These are phyloP conservation scores for Yamadazyma oceani DNA, from an alignment of 1,139 yeast species.

Conservation along the genomic window DNA sequence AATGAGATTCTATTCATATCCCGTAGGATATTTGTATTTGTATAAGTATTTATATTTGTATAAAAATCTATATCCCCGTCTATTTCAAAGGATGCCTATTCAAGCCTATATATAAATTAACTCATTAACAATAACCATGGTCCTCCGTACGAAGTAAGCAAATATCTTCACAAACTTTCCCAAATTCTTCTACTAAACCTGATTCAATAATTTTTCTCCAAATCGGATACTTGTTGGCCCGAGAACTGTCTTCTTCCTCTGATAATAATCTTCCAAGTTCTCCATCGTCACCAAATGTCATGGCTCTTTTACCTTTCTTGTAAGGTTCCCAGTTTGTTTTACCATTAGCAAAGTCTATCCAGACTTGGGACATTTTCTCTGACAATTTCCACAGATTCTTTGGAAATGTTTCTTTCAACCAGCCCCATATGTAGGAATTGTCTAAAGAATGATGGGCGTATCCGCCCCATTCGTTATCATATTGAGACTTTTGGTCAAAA, in stretches of 20 bases:
- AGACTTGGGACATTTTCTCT: constrained; percentile 6
- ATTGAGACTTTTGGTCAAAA: constrained; percentile 11
- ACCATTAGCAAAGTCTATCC: constrained; percentile 18
- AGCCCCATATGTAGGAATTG: constrained; percentile 16
- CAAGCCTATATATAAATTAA: too few species aligned
- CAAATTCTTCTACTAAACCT: constrained; percentile 14
- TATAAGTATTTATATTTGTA: too few species aligned
- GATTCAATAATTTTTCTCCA: constrained; percentile 13
- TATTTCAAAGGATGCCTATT: too few species aligned
- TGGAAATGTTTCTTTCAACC: constrained; percentile 9
- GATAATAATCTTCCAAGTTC: neutral
- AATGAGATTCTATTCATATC: too few species aligned
- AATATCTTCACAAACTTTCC: constrained; percentile 11
- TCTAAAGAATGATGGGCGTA: constrained; percentile 19
- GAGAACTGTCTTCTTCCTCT: constrained; percentile 5
- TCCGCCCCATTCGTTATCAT: constrained; percentile 15
- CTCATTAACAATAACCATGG: too few species aligned
- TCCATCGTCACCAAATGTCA: constrained; percentile 12
- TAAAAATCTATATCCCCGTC: too few species aligned
- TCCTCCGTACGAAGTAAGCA: constrained; percentile 8
- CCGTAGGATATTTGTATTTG: too few species aligned
- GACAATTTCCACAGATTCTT: constrained; percentile 5
- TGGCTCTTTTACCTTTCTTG: constrained; percentile 7
- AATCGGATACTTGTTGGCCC: constrained; percentile 10
- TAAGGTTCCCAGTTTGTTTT: constrained; percentile 9